Evolutionary conservation across 192 early-diverging fungal species (phyloP).

Genomic region (Thamnidium elegans): DNA sequence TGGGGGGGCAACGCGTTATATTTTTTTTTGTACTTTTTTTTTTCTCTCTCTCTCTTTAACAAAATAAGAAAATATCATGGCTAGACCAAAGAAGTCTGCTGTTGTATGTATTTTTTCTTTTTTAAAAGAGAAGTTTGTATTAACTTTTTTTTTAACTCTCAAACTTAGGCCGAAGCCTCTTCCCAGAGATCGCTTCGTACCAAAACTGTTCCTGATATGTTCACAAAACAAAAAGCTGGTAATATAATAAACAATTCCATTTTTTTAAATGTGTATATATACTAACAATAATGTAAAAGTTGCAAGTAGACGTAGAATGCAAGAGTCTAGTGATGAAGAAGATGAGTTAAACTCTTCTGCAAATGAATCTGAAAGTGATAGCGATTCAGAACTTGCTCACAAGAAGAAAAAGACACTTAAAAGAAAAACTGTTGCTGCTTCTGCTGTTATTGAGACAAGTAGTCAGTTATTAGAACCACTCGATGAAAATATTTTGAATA

Average conservation of each 20-base stretch:
- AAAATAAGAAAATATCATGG: background rate
- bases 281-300: no score
- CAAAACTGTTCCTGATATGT: slow-evolving; percentile 18
- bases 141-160: background rate
- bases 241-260: background rate
- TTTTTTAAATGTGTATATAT: background rate
- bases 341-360: slow-evolving; percentile 34
- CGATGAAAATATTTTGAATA: slow-evolving; percentile 2
- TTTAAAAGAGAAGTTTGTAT: background rate
- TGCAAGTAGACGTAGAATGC: background rate
- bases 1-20: no score
- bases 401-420: background rate
- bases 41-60: no score
- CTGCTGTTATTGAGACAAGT: background rate
- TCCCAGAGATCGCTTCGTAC: slow-evolving; percentile 3
- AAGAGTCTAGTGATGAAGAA: slow-evolving; percentile 15
- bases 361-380: slow-evolving; percentile 23
- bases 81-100: background rate
- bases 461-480: slow-evolving; percentile 25
- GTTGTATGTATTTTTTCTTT: background rate
- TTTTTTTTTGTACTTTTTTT: no score
- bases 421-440: slow-evolving; percentile 4
- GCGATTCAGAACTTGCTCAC: slow-evolving; percentile 3
- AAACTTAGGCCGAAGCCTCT: background rate
- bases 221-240: slow-evolving; percentile 1